Evolutionary conservation across 2,329 filamentous ascomycete species (phyloP).

Genomic region (Neonectria punicea): DNA sequence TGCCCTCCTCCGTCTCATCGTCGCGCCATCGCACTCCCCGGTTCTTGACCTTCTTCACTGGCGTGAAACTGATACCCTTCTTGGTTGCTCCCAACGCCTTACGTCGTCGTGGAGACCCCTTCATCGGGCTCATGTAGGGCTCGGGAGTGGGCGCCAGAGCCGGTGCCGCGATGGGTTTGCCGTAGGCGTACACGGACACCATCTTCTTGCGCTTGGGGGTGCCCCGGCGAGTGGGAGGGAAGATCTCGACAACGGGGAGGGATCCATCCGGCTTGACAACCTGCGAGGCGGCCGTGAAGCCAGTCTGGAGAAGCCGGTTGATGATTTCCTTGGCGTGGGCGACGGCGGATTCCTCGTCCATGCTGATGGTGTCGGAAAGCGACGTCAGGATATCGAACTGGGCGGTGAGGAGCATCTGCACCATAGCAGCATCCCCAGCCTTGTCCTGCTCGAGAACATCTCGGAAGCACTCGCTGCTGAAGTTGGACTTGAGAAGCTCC

Average conservation of each 20-base stretch:
- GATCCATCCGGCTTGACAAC: slow-evolving; percentile 90
- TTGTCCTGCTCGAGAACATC: slow-evolving; percentile 88
- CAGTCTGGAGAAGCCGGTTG: slow-evolving; percentile 79
- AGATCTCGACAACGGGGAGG: slow-evolving; percentile 69
- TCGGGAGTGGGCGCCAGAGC: slow-evolving; percentile 51
- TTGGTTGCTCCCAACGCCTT: slow-evolving; percentile 68
- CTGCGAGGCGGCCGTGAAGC: slow-evolving; percentile 79
- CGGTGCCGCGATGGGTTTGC: slow-evolving; percentile 59
- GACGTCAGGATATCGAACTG: slow-evolving; percentile 93
- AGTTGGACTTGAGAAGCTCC: slow-evolving; percentile 84
- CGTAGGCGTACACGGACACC: slow-evolving; percentile 50
- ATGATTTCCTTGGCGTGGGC: slow-evolving; percentile 82
- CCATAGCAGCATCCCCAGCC: slow-evolving; percentile 77
- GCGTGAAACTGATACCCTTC: slow-evolving; percentile 84
- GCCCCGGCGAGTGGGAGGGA: slow-evolving; percentile 76
- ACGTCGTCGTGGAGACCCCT: slow-evolving; percentile 82
- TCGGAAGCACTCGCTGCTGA: slow-evolving; percentile 80
- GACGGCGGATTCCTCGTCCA: slow-evolving; percentile 87
- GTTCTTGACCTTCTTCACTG: slow-evolving; percentile 80
- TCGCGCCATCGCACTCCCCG: slow-evolving; percentile 92
- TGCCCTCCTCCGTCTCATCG: slow-evolving; percentile 84
- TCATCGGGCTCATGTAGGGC: slow-evolving; percentile 64
- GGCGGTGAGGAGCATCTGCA: slow-evolving; percentile 86
- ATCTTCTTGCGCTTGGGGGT: slow-evolving; percentile 80
- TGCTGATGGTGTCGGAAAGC: slow-evolving; percentile 81